These are phyloP conservation scores for Eruca vesicaria DNA, from an alignment of 441 rosid species.

Conservation along the genomic window DNA sequence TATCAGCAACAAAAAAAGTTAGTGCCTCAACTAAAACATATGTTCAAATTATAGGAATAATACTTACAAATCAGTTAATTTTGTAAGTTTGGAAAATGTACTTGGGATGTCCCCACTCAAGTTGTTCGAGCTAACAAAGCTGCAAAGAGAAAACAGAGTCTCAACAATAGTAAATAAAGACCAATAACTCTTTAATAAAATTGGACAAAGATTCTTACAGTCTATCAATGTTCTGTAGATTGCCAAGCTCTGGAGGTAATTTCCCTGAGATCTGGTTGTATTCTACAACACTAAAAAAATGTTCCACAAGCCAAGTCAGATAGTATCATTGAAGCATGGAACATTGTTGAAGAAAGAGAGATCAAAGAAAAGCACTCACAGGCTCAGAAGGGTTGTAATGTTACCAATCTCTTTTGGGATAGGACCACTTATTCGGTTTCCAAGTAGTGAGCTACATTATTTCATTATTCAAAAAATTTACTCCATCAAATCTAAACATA, in stretches of 20 bases:
- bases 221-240: conserved; percentile 31
- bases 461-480: background rate
- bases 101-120: conserved; percentile 55
- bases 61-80: conserved; percentile 48
- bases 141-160: conserved; percentile 19
- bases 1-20: background rate
- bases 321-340: background rate
- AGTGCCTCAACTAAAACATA: background rate
- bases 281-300: conserved; percentile 37
- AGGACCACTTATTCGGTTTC: conserved; percentile 52
- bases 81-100: conserved; percentile 45
- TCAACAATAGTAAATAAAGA: background rate
- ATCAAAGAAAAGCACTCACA: conserved; percentile 43
- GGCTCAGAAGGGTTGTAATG: conserved; percentile 33
- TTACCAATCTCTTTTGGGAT: conserved; percentile 60
- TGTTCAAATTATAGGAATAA: background rate
- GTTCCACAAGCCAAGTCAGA: background rate
- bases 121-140: conserved; percentile 49
- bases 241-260: conserved; percentile 57
- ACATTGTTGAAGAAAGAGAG: background rate
- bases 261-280: conserved; percentile 53
- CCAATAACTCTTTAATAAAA: background rate
- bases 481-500: background rate
- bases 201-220: conserved; percentile 37
- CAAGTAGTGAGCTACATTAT: conserved; percentile 46